A percentile compares a stretch with the other conserved stretches of the same genome.
Conservation (phyloP, 305 asterid genomes). For the Withania somnifera region DNA sequence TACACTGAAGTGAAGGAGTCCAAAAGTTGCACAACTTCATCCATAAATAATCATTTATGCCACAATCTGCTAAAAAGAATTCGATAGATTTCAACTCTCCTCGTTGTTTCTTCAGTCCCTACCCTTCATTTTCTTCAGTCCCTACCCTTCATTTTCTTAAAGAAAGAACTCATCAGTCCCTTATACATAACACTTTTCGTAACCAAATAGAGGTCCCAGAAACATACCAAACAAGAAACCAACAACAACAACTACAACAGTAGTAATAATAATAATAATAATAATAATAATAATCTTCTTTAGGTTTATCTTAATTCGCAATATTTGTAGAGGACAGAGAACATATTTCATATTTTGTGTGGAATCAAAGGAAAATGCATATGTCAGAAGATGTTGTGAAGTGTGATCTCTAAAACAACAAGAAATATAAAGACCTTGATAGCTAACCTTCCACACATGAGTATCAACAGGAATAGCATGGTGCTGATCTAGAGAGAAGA, state of each 20-base stretch:
- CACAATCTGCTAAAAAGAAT: not conserved
- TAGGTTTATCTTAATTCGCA: not conserved
- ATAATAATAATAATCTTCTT: not conserved
- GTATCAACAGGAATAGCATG: slow-evolving; percentile 96
- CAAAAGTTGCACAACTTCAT: not conserved
- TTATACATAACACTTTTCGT: not conserved
- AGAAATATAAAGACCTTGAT: not conserved
- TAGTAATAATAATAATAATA: not conserved
- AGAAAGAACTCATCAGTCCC: not conserved
- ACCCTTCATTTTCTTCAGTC: not conserved
- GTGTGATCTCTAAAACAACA: not conserved
- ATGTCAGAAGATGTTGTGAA: not conserved
- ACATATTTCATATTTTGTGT: not conserved
- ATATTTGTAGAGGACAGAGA: not conserved
- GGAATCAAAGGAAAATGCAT: not conserved
- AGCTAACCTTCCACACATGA: slow-evolving; percentile 87
- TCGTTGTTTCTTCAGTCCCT: not conserved
- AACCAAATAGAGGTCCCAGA: not conserved
- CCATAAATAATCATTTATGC: not conserved
- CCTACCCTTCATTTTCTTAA: not conserved
- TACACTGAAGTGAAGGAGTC: not conserved
- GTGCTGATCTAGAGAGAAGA: slow-evolving; percentile 88
- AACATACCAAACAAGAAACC: not conserved
- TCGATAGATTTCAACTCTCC: not conserved
- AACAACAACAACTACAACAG: not conserved